Percentiles rank a stretch among this genome's conserved stretches.
Conservation (phyloP, 176 grass and related monocot genomes). For the Chloris gayana region DNA sequence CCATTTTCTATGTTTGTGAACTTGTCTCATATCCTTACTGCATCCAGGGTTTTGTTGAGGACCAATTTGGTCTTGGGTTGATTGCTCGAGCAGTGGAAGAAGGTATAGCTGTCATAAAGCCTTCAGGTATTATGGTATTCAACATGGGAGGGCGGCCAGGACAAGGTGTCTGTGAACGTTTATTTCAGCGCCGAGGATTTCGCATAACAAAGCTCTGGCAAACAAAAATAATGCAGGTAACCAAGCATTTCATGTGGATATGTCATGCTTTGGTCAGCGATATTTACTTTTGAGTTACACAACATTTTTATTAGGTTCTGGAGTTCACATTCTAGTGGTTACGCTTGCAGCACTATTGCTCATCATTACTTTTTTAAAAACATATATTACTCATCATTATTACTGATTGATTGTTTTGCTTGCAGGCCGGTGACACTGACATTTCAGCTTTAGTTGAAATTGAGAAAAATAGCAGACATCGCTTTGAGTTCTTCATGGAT, state of each 20-base stretch:
- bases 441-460: constrained; percentile 98
- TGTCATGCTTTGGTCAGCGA: neutral
- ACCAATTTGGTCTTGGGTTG: constrained; percentile 94
- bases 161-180: constrained; percentile 86
- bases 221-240: constrained; percentile 99
- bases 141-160: constrained; percentile 99
- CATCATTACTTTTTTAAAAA: no score
- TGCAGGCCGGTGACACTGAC: constrained; percentile 94
- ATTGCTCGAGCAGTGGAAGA: constrained; percentile 99
- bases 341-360: neutral
- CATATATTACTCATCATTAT: constrained; percentile 13
- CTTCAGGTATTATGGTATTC: constrained; percentile 91
- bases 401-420: constrained; percentile 44
- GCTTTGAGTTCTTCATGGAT: constrained; percentile 99
- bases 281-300: constrained; percentile 12
- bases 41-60: constrained; percentile 88
- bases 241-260: constrained; percentile 10
- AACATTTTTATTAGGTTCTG: neutral
- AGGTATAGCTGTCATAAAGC: constrained; percentile 98
- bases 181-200: constrained; percentile 92
- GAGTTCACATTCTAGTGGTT: constrained; percentile 15
- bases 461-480: constrained; percentile 95
- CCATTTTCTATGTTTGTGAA: constrained; percentile 27
- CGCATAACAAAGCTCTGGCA: constrained; percentile 94
- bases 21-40: constrained; percentile 27